Evolutionary conservation across 768 basidiomycete species (phyloP).

Genomic region (Boletus huronensis): DNA sequence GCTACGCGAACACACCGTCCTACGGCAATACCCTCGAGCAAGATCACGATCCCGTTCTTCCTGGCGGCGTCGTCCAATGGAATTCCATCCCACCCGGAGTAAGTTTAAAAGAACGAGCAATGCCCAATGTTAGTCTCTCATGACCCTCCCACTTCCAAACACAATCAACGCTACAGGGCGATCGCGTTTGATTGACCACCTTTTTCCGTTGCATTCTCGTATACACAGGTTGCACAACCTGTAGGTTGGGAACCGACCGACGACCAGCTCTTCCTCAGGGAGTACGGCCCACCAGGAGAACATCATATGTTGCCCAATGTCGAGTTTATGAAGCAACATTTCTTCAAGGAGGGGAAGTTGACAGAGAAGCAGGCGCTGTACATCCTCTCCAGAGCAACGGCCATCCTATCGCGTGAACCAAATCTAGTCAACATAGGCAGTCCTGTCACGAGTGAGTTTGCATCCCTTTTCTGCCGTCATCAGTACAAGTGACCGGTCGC

Average conservation of each 20-base stretch:
- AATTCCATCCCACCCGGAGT: conserved; percentile 10
- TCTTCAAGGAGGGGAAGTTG: conserved; percentile 80
- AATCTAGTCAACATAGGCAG: conserved; percentile 86
- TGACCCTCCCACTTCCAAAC: conserved; percentile 4
- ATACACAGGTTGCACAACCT: conserved; percentile 64
- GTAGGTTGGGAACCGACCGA: conserved; percentile 62
- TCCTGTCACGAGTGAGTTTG: conserved; percentile 79
- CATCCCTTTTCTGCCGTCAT: neutral
- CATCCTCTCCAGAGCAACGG: conserved; percentile 68
- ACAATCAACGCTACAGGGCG: conserved; percentile 14
- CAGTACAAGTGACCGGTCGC: conserved; percentile 3
- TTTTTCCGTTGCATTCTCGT: conserved; percentile 14
- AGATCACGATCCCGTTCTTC: conserved; percentile 31
- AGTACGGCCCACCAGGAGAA: conserved; percentile 39
- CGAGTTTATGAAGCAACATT: conserved; percentile 81
- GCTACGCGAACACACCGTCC: conserved; percentile 13
- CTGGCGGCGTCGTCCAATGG: conserved; percentile 27
- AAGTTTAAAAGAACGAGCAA: conserved; percentile 29
- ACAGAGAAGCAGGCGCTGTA: conserved; percentile 82
- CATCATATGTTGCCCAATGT: conserved; percentile 62
- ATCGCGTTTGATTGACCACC: conserved; percentile 28
- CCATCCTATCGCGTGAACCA: conserved; percentile 67
- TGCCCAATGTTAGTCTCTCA: conserved; percentile 32
- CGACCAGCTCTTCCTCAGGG: conserved; percentile 62
- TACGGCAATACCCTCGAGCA: conserved; percentile 14